Evolutionary conservation across 306 rosid genomes (phyloP).

Genomic region (Sphenostylis stenocarpa): DNA sequence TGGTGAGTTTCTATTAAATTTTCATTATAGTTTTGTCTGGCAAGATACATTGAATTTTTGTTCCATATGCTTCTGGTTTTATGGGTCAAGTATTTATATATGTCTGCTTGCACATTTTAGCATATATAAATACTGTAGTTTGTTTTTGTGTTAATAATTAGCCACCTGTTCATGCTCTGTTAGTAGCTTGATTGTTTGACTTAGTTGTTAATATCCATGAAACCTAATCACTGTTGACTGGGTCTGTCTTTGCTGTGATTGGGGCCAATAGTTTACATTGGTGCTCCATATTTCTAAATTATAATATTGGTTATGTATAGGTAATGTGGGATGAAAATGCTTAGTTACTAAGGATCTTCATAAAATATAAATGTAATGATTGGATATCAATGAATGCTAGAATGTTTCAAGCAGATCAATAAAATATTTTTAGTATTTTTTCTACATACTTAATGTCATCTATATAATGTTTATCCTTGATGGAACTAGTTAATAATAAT

Average conservation of each 20-base stretch:
- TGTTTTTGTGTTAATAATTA: neutral
- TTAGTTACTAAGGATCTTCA: neutral
- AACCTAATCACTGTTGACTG: neutral
- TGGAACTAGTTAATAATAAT: no score
- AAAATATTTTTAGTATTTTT: neutral
- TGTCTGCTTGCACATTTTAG: conserved; percentile 9
- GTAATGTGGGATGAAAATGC: neutral
- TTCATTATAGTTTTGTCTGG: neutral
- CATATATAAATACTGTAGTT: neutral
- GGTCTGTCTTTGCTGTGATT: neutral
- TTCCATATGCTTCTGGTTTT: conserved; percentile 1
- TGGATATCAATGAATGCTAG: neutral
- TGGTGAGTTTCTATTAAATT: conserved; percentile 53
- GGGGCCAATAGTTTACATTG: neutral
- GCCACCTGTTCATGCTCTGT: neutral
- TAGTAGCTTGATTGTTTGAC: neutral
- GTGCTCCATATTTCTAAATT: neutral
- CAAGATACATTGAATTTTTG: neutral
- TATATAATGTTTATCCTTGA: no score
- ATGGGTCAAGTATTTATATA: conserved; percentile 1
- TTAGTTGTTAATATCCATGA: neutral
- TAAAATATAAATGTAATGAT: neutral
- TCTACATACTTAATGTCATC: no score
- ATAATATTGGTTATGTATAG: neutral
- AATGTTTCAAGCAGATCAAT: neutral